Evolutionary conservation across 2,329 filamentous ascomycete genomes (phyloP), one percentile per base, ranked within the genome.

Genomic region (Cercospora sp.): DNA sequence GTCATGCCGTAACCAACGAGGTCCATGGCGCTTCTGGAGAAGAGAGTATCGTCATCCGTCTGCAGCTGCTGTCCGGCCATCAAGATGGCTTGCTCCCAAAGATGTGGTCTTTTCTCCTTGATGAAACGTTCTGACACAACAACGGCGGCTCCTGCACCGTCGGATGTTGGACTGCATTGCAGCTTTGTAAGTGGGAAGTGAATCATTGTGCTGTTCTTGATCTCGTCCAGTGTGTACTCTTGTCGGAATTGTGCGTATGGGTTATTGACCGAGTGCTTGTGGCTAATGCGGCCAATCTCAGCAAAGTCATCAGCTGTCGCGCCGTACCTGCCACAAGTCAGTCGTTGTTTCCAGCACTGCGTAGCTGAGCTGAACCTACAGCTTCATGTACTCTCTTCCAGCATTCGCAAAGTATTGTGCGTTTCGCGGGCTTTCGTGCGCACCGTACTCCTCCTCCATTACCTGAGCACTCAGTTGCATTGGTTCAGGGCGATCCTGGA

Each of bases 221-320:
- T 85, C 81, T 98, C 90, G 33, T 97, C 91, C 48, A 90, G 87
- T 0, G 91, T 91, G 83, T 98, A 98, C 78, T 94, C 92, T 76
- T 96, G 88, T 76, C 90, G 91, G 85, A 99, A 98, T 81, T 98
- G 94, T n/a, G 93, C 94, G 85, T 99, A 99, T 9, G 94, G 94
- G 84, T 98, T 98, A 73, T 90, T 88, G 79, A 90, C 90, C 23
- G 90, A 94, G 86, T 99, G 95, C 70, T 89, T 89, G 81, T 98
- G 94, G 84, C 97, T 98, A 78, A 98, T 82, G 73, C 94, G 89
- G 9, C 89, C 94, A 77, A 98, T 97, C 83, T 98, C 94, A 36
- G 92, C 94, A 80, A 98, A 97, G 84, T 98, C 94, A 74, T 91
- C 89, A 10, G 86, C 77, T 76, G 85, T 91, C 67, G 94, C 95